A percentile compares a stretch with the other conserved stretches of the same genome.
Evolutionary conservation across 495 filamentous ascomycete species (phyloP).

Genomic region (Thozetella sp.): DNA sequence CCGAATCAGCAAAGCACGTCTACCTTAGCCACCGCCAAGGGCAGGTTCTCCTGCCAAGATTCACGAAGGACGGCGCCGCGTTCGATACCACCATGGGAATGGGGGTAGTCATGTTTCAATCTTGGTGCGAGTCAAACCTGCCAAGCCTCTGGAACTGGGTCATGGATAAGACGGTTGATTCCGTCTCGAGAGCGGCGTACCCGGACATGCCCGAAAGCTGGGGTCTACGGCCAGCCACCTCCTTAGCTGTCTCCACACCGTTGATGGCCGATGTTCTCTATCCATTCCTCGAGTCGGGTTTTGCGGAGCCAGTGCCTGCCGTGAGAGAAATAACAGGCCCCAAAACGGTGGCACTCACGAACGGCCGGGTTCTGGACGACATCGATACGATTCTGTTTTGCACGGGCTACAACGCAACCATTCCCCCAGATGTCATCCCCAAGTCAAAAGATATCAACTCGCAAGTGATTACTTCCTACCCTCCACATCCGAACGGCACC

Average conservation of each 20-base stretch:
- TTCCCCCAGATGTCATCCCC: background rate
- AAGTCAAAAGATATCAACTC: background rate
- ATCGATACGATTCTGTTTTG: background rate
- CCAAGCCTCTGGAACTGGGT: background rate
- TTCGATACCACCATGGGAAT: background rate
- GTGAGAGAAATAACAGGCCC: background rate
- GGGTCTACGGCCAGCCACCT: background rate
- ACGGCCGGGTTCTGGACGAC: background rate
- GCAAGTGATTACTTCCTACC: too few species aligned
- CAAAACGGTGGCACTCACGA: background rate
- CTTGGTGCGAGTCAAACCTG: background rate
- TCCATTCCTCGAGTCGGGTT: background rate
- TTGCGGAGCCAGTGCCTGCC: background rate
- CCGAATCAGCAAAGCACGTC: background rate
- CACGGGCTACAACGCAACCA: background rate
- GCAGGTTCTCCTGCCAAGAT: background rate
- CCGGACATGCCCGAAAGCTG: background rate
- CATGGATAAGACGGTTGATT: background rate
- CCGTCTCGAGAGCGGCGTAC: background rate
- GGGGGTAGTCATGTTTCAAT: background rate
- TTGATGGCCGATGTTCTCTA: background rate
- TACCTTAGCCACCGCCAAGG: background rate
- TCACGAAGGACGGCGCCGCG: background rate
- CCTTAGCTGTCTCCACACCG: background rate
- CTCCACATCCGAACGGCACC: background rate